Evolutionary conservation across 2,329 filamentous ascomycete genomes (phyloP).

Genomic region (Truncatella angustata): DNA sequence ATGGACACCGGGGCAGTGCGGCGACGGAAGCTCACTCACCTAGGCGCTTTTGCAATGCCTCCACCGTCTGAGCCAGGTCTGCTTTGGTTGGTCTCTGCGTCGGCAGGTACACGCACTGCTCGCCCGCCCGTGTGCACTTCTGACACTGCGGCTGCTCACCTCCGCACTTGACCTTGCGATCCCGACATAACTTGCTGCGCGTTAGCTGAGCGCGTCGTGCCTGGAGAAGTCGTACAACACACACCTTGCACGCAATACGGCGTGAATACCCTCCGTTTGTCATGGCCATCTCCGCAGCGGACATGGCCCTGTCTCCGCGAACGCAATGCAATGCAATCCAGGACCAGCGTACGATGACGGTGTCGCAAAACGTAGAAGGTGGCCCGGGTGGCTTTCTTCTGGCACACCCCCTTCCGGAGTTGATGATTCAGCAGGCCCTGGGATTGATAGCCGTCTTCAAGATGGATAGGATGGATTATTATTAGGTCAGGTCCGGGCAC

Average conservation of each 20-base stretch:
- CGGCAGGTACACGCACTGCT: constrained; percentile 6
- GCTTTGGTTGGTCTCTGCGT: constrained; percentile 6
- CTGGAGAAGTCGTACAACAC: not conserved
- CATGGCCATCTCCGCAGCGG: not conserved
- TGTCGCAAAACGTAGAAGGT: not conserved
- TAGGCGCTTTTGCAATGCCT: not conserved
- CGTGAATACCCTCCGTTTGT: not conserved
- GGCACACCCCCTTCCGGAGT: not conserved
- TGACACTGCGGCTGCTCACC: constrained; percentile 6
- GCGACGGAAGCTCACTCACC: not conserved
- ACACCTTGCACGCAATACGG: constrained; percentile 6
- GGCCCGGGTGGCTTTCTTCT: not conserved
- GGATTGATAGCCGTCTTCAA: not conserved
- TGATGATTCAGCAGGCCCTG: not conserved
- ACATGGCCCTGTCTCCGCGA: not conserved
- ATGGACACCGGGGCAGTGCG: not conserved
- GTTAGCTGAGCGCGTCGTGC: not conserved
- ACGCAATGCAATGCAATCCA: not conserved
- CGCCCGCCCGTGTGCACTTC: not conserved
- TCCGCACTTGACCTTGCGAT: constrained; percentile 5
- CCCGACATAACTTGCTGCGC: not conserved
- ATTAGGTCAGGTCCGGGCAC: too few species aligned
- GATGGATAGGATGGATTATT: not conserved
- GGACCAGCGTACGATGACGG: not conserved
- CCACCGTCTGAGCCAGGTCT: constrained; percentile 6